Evolutionary conservation across 805 yeast genomes (phyloP), one percentile per base, ranked within the genome.

Genomic region (Wickerhamiella azymoides): DNA sequence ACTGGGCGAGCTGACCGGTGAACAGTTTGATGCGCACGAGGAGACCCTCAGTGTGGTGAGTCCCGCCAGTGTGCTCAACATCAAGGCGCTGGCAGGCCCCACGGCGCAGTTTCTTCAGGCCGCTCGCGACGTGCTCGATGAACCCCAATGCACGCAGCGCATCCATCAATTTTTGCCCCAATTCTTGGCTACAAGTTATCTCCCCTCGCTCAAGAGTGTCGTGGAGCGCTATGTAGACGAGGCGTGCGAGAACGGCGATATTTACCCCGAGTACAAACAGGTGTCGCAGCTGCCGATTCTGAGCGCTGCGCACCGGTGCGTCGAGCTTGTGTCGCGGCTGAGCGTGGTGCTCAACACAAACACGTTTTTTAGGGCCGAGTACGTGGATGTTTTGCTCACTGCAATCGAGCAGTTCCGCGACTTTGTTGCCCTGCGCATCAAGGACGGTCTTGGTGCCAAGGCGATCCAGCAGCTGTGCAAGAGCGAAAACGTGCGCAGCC

Each of bases 1-100:
- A 16, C 33, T 30, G 33, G 33, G 33, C 16, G 54, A 64, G 10
- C 50, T 58, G 1, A 56, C 63, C 13, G 49, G 45, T 30, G 54
- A 63, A 8, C 51, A 68, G 2, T 57, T 52, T 36, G 58, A 54
- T 16, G 48, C 54, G 1, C 44, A 47, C 16, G 45, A 49, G 24
- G 54, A 55, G 38, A 48, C 49, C 36, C 40, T 56, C n/a, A 48
- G 47, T 13, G 53, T 52, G 2, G 58, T 19, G 50, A 60, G 51
- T 51, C 68, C 50, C 0, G 77, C 84, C 2, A 77, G 77, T 55
- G 71, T 85, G 13, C 77, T 81, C 62, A 84, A 86, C 55, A 84
- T 88, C 80, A 72, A 88, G 52, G 71, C 82, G 5, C 72, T 86
- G 13, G 62, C 84, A 41, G 94, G 82, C 47, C 79, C 83, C 33